A percentile compares a stretch with the other conserved stretches of the same genome.
Conservation (phyloP, 1,139 yeast species). For the Spencermartinsiella ligniputridi region DNA sequence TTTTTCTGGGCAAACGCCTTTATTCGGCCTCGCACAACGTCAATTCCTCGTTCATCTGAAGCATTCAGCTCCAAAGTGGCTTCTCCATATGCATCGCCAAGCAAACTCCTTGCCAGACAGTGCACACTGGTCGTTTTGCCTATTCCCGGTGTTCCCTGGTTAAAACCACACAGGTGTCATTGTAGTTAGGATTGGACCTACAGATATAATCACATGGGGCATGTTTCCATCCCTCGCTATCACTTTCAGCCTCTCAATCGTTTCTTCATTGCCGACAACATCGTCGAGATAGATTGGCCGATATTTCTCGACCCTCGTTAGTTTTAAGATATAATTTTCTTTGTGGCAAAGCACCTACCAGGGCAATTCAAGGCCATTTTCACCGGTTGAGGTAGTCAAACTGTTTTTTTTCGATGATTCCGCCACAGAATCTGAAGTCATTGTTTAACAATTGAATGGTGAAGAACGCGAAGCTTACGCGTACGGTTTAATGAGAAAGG, state of each 20-base stretch:
- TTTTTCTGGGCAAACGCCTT: conserved; percentile 95
- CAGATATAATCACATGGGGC: conserved; percentile 90
- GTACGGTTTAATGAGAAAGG: no score
- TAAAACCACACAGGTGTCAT: neutral
- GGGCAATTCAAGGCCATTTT: conserved; percentile 24
- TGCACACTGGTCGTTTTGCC: conserved; percentile 94
- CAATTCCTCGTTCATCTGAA: conserved; percentile 94
- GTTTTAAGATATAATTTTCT: neutral
- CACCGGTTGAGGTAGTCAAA: conserved; percentile 7
- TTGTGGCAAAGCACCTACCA: conserved; percentile 15
- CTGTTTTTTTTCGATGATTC: conserved; percentile 16
- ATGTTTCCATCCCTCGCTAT: conserved; percentile 91
- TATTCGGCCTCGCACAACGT: conserved; percentile 86
- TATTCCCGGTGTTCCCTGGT: conserved; percentile 82
- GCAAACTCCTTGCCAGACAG: conserved; percentile 79
- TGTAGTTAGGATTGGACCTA: conserved; percentile 7
- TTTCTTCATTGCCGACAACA: conserved; percentile 90
- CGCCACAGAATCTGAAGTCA: conserved; percentile 2
- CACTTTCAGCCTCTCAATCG: conserved; percentile 74
- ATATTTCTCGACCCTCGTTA: conserved; percentile 82
- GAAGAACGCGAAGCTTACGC: no score
- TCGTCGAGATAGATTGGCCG: conserved; percentile 76
- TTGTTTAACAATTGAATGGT: no score
- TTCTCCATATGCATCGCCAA: conserved; percentile 68
- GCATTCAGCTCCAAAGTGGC: conserved; percentile 94